Conservation (phyloP, 2,329 filamentous ascomycete species). For the Cylindrodendrum hubeiense region DNA sequence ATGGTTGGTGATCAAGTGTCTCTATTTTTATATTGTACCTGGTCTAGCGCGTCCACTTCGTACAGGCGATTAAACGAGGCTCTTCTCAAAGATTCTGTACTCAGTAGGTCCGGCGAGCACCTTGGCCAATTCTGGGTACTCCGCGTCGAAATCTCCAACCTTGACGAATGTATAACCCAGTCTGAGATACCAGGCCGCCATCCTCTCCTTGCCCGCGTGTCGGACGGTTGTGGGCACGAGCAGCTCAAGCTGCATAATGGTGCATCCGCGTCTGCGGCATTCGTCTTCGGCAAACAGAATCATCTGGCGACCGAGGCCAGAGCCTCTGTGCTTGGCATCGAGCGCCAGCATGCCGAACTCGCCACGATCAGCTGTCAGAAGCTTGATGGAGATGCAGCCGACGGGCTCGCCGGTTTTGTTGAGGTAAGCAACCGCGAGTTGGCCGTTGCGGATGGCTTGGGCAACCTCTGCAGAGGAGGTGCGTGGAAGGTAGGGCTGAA, state of each 20-base stretch:
- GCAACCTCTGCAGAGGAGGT: slow-evolving; percentile 39
- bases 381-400: slow-evolving; percentile 46
- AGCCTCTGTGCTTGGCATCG: slow-evolving; percentile 36
- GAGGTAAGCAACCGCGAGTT: slow-evolving; percentile 43
- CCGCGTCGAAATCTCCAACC: slow-evolving; percentile 42
- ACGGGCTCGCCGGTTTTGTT: slow-evolving; percentile 19
- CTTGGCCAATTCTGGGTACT: slow-evolving; percentile 44
- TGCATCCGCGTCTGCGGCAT: slow-evolving; percentile 43
- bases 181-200: slow-evolving; percentile 45
- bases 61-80: slow-evolving; percentile 1
- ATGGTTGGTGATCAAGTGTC: neutral
- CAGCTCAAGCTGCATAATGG: slow-evolving; percentile 46
- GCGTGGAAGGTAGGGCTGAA: slow-evolving; percentile 43
- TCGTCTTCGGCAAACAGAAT: slow-evolving; percentile 45
- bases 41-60: neutral
- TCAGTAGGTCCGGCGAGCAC: slow-evolving; percentile 44
- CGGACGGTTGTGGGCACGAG: slow-evolving; percentile 43
- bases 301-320: slow-evolving; percentile 42
- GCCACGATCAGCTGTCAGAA: slow-evolving; percentile 33
- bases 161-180: slow-evolving; percentile 45
- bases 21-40: neutral
- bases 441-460: slow-evolving; percentile 33
- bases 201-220: slow-evolving; percentile 43
- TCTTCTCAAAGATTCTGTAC: slow-evolving; percentile 47
- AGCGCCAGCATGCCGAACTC: slow-evolving; percentile 47